phyloP scores from a whole-genome alignment of 805 yeast species.

The Candida namnaoensis region DNA sequence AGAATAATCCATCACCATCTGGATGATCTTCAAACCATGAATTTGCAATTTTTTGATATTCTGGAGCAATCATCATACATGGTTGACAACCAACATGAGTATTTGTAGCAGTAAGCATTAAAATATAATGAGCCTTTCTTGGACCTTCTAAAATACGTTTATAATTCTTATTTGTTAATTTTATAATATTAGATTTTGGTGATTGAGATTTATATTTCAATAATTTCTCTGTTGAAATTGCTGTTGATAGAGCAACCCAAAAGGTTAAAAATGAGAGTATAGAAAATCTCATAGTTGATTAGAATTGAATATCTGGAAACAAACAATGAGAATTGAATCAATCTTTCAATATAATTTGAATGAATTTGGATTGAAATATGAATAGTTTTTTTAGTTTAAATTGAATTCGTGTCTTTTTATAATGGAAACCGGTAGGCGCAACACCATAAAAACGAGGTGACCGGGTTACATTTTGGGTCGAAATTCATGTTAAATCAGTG shows the following conservation, averaged over 20 bases:
- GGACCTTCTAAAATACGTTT: constrained; percentile 48
- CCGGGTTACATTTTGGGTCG: no score
- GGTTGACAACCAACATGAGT: constrained; percentile 68
- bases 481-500: no score
- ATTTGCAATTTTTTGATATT: constrained; percentile 46
- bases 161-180: constrained; percentile 53
- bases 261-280: not conserved
- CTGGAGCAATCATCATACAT: constrained; percentile 66
- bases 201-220: constrained; percentile 17
- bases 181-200: constrained; percentile 27
- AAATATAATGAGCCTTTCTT: constrained; percentile 59
- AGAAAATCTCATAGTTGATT: not conserved
- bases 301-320: no score
- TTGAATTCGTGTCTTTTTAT: no score
- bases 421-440: no score
- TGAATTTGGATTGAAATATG: no score
- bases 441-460: no score
- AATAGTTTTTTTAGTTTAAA: no score
- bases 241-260: constrained; percentile 1
- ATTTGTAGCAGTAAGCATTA: constrained; percentile 67
- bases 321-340: no score
- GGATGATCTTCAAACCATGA: constrained; percentile 60
- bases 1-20: constrained; percentile 46
- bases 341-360: no score
- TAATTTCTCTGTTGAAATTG: constrained; percentile 12